Evolutionary conservation across 2,329 filamentous ascomycete genomes (phyloP).

Genomic region (Cercospora brassicicola): DNA sequence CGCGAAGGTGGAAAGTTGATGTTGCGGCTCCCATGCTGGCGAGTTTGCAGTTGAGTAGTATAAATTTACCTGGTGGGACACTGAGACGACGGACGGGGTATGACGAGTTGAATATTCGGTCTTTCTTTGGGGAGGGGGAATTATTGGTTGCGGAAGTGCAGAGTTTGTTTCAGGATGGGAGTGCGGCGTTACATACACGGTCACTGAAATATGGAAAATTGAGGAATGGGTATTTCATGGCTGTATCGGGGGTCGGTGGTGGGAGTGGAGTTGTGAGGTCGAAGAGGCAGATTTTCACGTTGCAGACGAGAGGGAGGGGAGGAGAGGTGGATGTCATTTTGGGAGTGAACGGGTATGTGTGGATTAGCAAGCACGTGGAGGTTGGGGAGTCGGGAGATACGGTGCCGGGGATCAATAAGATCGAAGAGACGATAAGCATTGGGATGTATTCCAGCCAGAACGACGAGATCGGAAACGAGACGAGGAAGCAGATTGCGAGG

Average conservation of each 20-base stretch:
- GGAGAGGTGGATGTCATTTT: conserved; percentile 80
- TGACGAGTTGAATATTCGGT: conserved; percentile 93
- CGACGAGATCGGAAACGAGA: conserved; percentile 73
- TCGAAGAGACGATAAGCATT: conserved; percentile 82
- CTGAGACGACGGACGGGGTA: conserved; percentile 88
- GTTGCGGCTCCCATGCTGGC: conserved; percentile 85
- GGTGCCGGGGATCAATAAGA: conserved; percentile 67
- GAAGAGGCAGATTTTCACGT: conserved; percentile 83
- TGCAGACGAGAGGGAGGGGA: conserved; percentile 58
- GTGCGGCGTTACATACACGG: conserved; percentile 83
- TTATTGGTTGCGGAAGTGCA: conserved; percentile 94
- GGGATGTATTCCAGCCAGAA: conserved; percentile 95
- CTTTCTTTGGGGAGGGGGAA: conserved; percentile 96
- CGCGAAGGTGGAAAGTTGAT: conserved; percentile 90
- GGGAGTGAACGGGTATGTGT: conserved; percentile 96
- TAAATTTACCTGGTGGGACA: conserved; percentile 93
- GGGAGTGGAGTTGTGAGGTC: conserved; percentile 76
- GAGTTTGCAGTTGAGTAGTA: conserved; percentile 78
- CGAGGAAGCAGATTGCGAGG: conserved; percentile 83
- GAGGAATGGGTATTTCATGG: conserved; percentile 85
- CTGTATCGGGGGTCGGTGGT: conserved; percentile 76
- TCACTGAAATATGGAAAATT: conserved; percentile 93
- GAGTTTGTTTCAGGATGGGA: conserved; percentile 79
- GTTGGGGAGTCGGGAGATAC: conserved; percentile 52
- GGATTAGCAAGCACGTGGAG: conserved; percentile 77